Evolutionary conservation across 108 stramenopile species (phyloP), one percentile per base, ranked within the genome.

Genomic region (Mayamaea pseudoterrestris): DNA sequence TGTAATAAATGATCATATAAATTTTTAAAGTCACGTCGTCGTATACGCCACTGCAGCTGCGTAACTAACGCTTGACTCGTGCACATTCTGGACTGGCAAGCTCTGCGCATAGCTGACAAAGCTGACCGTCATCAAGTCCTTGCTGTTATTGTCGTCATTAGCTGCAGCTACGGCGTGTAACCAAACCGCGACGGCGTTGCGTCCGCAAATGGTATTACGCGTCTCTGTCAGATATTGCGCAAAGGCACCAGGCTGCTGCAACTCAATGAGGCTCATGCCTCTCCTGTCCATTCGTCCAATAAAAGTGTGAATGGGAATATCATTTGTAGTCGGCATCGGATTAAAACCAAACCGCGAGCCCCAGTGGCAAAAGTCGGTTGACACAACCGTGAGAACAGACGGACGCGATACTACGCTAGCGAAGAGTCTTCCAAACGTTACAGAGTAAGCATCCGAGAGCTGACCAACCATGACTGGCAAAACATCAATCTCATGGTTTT

Each of bases 301-400:
- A 45, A 48, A 53, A 47, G 65, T 55, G 40, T 60, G 45, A 41
- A 71, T 68, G 32, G 61, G 55, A 37, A 58, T 68, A 6, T 22
- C 35, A 5, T 34, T 31, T 32, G 50, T 12, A 16, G 21, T 18
- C 3, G 45, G 39, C 6, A 44, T 61, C 11, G 75, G 76, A 39
- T 62, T 55, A 36, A 68, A 74, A 14, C 24, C 27, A 61, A 71
- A 73, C 8, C 72, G 49, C 5, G 40, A 21, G 29, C 73, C 69
- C 73, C 80, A 90, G 50, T 90, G 88, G 46, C 80, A 82, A 70
- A 90, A 90, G 44, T 90, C 88, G 11, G 66, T 65, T 7, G 75
- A 77, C 41, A 90, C 50, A 22, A 90, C 65, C 20, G 72, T 75
- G 17, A 83, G 55, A 31, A 83, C 58, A 22, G 66, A 41, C 9